phyloP scores from a whole-genome alignment of 371 early-diverging fungal species.

The Thermomucor indicae-seudaticae region DNA sequence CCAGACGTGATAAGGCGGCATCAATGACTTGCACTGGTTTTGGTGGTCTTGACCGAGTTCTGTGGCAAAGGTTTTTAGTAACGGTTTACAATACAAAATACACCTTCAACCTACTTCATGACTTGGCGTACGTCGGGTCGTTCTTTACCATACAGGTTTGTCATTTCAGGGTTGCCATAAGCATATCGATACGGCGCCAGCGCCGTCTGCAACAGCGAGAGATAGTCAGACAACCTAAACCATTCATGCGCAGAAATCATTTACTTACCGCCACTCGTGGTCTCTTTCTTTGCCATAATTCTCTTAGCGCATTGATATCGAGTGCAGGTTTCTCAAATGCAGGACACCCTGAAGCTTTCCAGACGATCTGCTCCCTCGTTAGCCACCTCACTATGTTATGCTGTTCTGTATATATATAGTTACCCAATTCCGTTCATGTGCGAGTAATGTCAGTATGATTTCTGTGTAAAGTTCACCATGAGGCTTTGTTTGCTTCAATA shows the following conservation, averaged over 20 bases:
- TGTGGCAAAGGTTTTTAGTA: conserved; percentile 3
- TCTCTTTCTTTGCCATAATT: conserved; percentile 12
- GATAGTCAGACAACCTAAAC: background rate
- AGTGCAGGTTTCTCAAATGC: conserved; percentile 38
- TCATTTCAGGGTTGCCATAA: conserved; percentile 33
- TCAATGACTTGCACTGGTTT: conserved; percentile 23
- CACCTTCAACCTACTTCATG: conserved; percentile 23
- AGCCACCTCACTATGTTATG: too few relatives aligned
- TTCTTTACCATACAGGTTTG: conserved; percentile 25
- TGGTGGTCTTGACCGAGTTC: conserved; percentile 21
- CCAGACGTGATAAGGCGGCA: conserved; percentile 9
- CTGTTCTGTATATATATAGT: conserved; percentile 1
- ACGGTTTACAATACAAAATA: background rate
- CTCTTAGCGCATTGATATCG: conserved; percentile 15
- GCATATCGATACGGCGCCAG: conserved; percentile 22
- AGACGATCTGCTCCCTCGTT: conserved; percentile 26
- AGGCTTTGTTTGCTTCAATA: conserved; percentile 34
- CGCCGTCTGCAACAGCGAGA: conserved; percentile 8
- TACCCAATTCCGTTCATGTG: conserved; percentile 45
- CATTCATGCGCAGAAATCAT: background rate
- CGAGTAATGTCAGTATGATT: conserved; percentile 31
- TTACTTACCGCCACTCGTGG: background rate
- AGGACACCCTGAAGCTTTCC: conserved; percentile 49
- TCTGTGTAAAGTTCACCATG: conserved; percentile 44
- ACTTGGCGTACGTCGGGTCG: conserved; percentile 13